Evolutionary conservation across 331 rosid genomes (phyloP).

Genomic region (Malus hybrid): DNA sequence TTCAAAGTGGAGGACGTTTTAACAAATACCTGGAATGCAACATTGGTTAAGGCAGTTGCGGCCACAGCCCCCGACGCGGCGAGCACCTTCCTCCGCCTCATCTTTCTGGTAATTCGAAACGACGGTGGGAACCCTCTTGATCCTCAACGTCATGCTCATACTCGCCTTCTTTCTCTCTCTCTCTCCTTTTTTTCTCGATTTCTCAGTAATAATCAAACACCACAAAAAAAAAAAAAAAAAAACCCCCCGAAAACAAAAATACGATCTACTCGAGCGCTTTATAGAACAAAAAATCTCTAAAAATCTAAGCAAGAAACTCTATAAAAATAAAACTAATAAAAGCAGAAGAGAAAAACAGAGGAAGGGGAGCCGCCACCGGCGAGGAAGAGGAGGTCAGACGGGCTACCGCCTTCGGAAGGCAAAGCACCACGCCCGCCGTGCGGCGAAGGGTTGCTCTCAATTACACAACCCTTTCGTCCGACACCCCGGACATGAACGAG

Average conservation of each 20-base stretch:
- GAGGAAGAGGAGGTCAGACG: constrained; percentile 97
- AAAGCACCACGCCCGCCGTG: constrained; percentile 99
- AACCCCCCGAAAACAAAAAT: not conserved
- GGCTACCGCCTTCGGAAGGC: constrained; percentile 99
- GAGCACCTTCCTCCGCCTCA: constrained; percentile 43
- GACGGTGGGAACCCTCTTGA: constrained; percentile 91
- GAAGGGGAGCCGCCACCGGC: constrained; percentile 72
- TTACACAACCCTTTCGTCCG: constrained; percentile 73
- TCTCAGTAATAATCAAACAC: not conserved
- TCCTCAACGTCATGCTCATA: constrained; percentile 51
- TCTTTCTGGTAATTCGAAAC: constrained; percentile 92
- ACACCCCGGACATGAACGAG: constrained; percentile 72
- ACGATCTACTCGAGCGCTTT: constrained; percentile 22
- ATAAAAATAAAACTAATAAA: not conserved
- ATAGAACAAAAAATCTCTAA: not conserved
- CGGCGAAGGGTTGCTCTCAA: constrained; percentile 86
- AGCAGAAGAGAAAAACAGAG: not conserved
- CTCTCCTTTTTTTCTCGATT: not conserved
- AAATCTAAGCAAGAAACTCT: not conserved
- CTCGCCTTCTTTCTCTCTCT: not conserved
- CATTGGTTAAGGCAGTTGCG: constrained; percentile 74
- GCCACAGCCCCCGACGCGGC: constrained; percentile 64
- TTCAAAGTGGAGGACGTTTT: not conserved
- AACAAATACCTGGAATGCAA: constrained; percentile 65
- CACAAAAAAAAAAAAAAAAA: not conserved